Base-by-base conservation (phyloP, 805 yeast genomes). In the Yamadazyma philogaea region DNA sequence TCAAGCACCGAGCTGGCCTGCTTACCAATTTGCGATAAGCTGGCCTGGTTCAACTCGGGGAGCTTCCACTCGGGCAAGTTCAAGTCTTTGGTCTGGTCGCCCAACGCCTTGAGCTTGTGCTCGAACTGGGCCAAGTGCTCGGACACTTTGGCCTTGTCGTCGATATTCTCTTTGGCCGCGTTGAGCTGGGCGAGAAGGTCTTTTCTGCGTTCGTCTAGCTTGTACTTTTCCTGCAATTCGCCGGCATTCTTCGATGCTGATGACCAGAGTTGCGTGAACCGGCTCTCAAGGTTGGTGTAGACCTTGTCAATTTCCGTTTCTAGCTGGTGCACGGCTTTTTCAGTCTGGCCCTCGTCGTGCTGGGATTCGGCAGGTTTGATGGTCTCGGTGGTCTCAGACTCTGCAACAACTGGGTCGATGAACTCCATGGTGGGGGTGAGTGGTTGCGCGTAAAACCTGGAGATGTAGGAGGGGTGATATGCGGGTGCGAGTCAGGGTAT, bases 1-100 rank as follows among this genome's bases (percentile, higher is more conserved):
- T 87, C 90, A 38, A 89, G 67, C 39, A 70, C 71, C 28, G 76
- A 78, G 35, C 72, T 73, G 51, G 84, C 87, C 42, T 55, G 66
- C 4, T 35, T 32, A n/a, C 59, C 46, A 11, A 7, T 24, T 24
- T 24, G 12, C 4, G 8, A 3, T 24, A 24, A 47, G 26, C 12
- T 43, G 30, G 10, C 48, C 44, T n/a, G 65, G 43, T 34, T 62
- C 57, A 16, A 61, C 11, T 55, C 53, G 4, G 53, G 50, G 2
- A 49, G 28, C 14, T 50, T 43, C 28, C 28, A 24, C 12, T 24
- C 28, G 10, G 28, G 28, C 3, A 48, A 37, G 19, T 45, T 40
- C 11, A 11, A 20, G 6, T 42, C 45, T 24, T 44, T 40, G 20
- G 37, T 34, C 44, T 55, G 45, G 34, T 50, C 43, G n/a, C 53